Base-by-base conservation (phyloP, 140 eudicot genomes). In the Flaveria floridana region DNA sequence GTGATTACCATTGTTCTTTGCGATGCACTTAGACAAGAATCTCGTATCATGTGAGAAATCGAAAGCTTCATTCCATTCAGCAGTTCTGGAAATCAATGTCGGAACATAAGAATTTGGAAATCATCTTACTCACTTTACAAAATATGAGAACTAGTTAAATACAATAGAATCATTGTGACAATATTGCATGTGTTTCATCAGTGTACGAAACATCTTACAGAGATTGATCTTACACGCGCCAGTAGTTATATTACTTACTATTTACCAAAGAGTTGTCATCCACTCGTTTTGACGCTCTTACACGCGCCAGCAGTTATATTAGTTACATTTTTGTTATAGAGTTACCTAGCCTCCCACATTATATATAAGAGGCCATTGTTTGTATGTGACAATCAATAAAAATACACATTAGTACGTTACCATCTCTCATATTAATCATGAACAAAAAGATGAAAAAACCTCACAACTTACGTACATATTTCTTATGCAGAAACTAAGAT, bases 1-100 rank as follows among this genome's bases (percentile, higher is more conserved):
- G 8, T 12, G 7, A 28, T 42, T 76, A 88, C 97, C 97, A 39
- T 78, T 75, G 55, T 84, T 83, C 56, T 28, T 75, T 66, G 73
- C 55, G 71, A 83, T 58, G 71, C 97, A 88, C 2, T 75, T 70
- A 2, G 87, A 52, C 80, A 91, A 62, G 82, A 88, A 91, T 21
- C 72, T 26, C 12, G 91, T 80, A 67, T 91, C 80, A 57, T 34
- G 65, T 0, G 95, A 86, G 79, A 91, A 88, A 80, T 91, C 74
- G 41, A 91, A 91, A 42, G 97, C 89, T 13, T 77, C 82, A 67
- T 91, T 74, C 97, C 97, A 88, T 75, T 88, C 97, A 48, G 85
- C 90, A 65, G 90, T 84, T 83, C 97, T 91, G 81, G 41, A 73
- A 74, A 65, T 47, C 46, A 71, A 65, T 52, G 62, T 63, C 9